Base-by-base conservation (phyloP, 1,284 basidiomycete species). In the Irpex sp. region DNA sequence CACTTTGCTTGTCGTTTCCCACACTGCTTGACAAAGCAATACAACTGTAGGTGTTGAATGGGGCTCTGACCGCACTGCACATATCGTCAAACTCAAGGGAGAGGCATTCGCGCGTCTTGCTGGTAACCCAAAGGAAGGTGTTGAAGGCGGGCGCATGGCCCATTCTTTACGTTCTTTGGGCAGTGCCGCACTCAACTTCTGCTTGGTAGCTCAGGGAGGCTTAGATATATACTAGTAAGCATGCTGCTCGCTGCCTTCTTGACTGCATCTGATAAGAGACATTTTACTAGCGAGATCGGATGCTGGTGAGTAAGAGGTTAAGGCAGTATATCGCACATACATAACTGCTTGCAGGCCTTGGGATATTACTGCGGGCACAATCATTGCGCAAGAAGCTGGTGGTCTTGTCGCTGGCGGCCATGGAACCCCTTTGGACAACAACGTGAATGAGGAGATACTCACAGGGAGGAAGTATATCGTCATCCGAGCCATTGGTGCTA, bases 281-380 rank as follows among this genome's bases (percentile, higher is more conserved):
- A 62, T 48, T 11, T 19, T 57, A 49, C 19, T 51, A 95, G 93
- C 92, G 95, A 97, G 78, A 92, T 96, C 64, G 95, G 94, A 7
- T 94, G 92, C 74, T 94, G 91, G 85, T 84, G 68, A 71, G 83
- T 67, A 8, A 38, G 37, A 15, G 26, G 26, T 3, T 26, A 26
- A 26, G 3, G 3, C 3, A 26, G 26, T 26, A 37, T 19, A 13
- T 31, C 1, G 4, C 26, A 6, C 4, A 15, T 5, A 49, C 15
- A 47, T 7, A n/a, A 15, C 15, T 48, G 5, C 15, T 15, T 72
- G 64, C 63, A 85, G 83, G 89, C 87, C 93, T n/a, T 96, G 93
- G 93, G 94, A 96, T 73, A 89, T 95, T 58, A 93, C 90, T 69
- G 93, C 97, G 0, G 96, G 96, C 0, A 87, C 94, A n/a, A 89